Evolutionary conservation across 78 protist genomes (phyloP).

Genomic region (slime mould (Dictyostelium discoideum)): DNA sequence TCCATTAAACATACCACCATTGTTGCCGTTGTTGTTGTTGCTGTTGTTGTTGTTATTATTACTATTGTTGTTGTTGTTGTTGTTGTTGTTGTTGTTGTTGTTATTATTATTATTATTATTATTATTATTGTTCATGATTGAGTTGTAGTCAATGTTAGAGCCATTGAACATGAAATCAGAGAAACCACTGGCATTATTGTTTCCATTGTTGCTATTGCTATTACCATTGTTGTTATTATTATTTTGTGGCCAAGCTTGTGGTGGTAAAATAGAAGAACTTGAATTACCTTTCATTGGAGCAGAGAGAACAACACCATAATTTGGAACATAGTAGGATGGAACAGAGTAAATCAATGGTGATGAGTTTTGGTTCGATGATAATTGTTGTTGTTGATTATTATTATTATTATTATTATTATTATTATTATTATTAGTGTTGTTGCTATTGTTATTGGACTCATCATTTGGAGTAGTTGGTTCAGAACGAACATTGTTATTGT

Average conservation of each 20-base stretch:
- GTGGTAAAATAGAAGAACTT: slow-evolving; percentile 34
- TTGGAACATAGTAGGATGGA: slow-evolving; percentile 53
- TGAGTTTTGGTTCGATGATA: neutral
- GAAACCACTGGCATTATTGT: neutral
- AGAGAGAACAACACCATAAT: slow-evolving; percentile 65
- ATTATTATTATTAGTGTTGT: neutral
- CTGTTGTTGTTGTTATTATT: neutral
- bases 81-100: neutral
- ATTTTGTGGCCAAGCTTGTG: slow-evolving; percentile 61
- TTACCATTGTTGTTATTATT: neutral
- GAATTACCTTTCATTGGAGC: slow-evolving; percentile 33
- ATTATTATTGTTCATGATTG: neutral
- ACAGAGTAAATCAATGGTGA: slow-evolving; percentile 9
- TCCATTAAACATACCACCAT: too few species aligned
- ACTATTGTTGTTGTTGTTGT: neutral
- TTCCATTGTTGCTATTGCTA: neutral
- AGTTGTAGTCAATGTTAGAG: neutral
- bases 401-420: neutral
- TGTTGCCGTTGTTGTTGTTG: neutral
- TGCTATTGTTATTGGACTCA: neutral
- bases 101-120: neutral
- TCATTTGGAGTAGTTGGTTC: slow-evolving; percentile 6
- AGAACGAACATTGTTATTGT: neutral
- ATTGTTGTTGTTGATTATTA: neutral
- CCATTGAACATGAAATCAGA: slow-evolving; percentile 3